Conservation (phyloP, 495 filamentous ascomycete species). For the Xylaria longipes region DNA sequence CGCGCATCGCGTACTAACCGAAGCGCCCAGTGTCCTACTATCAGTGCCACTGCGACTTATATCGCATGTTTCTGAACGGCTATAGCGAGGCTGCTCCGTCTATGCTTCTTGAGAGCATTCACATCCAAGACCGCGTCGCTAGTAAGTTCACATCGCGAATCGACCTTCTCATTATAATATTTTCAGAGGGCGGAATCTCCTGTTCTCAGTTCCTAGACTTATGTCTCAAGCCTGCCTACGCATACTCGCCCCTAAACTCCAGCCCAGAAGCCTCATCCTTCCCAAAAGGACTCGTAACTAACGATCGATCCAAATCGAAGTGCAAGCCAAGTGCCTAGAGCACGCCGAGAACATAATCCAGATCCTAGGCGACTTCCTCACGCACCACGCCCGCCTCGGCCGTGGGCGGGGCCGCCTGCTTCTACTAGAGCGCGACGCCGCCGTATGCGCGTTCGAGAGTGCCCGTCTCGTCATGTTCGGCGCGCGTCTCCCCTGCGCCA, state of each 20-base stretch:
- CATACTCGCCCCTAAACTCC: background rate
- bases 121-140: slow-evolving; percentile 27
- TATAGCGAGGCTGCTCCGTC: slow-evolving; percentile 41
- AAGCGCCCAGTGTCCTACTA: slow-evolving; percentile 32
- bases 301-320: background rate
- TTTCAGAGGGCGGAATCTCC: too few relatives aligned
- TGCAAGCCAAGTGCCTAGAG: slow-evolving; percentile 38
- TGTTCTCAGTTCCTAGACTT: background rate
- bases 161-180: background rate
- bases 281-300: background rate
- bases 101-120: slow-evolving; percentile 29
- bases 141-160: background rate
- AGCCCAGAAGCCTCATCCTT: background rate
- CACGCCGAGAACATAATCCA: slow-evolving; percentile 38
- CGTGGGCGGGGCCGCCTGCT: slow-evolving; percentile 21
- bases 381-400: background rate
- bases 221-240: background rate
- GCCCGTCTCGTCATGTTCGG: slow-evolving; percentile 39
- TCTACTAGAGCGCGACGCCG: slow-evolving; percentile 37
- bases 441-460: slow-evolving; percentile 39
- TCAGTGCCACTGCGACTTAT: slow-evolving; percentile 43
- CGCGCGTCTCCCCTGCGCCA: slow-evolving; percentile 30
- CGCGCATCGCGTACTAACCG: background rate
- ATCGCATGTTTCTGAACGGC: slow-evolving; percentile 36
- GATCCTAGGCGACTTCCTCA: slow-evolving; percentile 35